A percentile compares a stretch with the other conserved stretches of the same genome.
These are phyloP conservation scores for Lathyrus aphaca DNA, from an alignment of 306 rosid genomes.

Conservation along the genomic window DNA sequence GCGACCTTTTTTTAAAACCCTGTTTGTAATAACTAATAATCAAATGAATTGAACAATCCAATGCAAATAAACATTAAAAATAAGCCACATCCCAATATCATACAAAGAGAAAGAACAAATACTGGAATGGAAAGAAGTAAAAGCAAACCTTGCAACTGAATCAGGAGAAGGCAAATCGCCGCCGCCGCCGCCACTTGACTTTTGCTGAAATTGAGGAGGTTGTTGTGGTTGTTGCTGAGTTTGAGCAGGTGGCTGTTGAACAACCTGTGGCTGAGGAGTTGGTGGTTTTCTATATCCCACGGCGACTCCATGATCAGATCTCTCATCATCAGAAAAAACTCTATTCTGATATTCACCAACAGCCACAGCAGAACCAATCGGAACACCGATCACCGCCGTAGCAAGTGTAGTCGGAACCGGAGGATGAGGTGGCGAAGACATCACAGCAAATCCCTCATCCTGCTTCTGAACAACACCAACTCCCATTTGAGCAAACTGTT, in stretches of 20 bases:
- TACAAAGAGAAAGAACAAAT: constrained; percentile 1
- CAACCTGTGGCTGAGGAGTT: constrained; percentile 54
- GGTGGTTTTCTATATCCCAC: constrained; percentile 60
- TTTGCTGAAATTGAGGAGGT: constrained; percentile 63
- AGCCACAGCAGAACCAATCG: constrained; percentile 43
- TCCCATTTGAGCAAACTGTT: constrained; percentile 84
- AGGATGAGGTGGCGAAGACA: constrained; percentile 76
- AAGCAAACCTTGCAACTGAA: constrained; percentile 83
- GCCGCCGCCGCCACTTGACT: constrained; percentile 52
- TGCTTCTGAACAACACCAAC: constrained; percentile 57
- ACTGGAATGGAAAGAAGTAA: neutral
- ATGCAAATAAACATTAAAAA: constrained; percentile 14
- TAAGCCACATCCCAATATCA: neutral
- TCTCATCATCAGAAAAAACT: constrained; percentile 78
- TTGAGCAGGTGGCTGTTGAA: neutral
- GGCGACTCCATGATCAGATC: constrained; percentile 83
- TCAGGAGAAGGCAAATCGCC: constrained; percentile 85
- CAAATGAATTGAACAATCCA: constrained; percentile 18
- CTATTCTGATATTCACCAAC: constrained; percentile 62
- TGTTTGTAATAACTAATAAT: neutral
- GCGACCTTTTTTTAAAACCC: too few relatives aligned
- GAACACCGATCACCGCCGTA: constrained; percentile 43
- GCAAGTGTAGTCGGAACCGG: constrained; percentile 51
- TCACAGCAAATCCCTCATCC: constrained; percentile 61
- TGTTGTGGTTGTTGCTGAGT: constrained; percentile 33